Percentiles rank a stretch among this genome's conserved stretches.
phyloP scores from a whole-genome alignment of 441 rosid species.

The Cnidoscolus chayamansa region DNA sequence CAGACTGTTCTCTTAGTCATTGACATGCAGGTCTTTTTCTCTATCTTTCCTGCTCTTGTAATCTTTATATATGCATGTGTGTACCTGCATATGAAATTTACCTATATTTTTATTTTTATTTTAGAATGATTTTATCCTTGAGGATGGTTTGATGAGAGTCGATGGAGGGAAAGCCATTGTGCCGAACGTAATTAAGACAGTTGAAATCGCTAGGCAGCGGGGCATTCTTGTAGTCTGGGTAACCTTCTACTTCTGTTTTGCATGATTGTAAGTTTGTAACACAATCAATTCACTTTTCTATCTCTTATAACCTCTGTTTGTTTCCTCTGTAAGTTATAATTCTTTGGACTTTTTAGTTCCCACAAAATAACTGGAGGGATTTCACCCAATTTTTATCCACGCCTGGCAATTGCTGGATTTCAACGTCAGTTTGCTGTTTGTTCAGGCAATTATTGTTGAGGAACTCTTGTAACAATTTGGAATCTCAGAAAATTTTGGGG shows the following conservation, averaged over 20 bases:
- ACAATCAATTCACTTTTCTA: not conserved
- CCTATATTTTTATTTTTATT: conserved; percentile 6
- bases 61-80: not conserved
- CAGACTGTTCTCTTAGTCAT: conserved; percentile 74
- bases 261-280: not conserved
- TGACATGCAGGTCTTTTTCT: conserved; percentile 62
- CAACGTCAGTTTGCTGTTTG: not conserved
- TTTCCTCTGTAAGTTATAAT: conserved; percentile 15
- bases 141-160: conserved; percentile 45
- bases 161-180: conserved; percentile 65
- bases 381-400: not conserved
- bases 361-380: not conserved
- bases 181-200: conserved; percentile 60
- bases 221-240: conserved; percentile 76
- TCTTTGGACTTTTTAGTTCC: not conserved
- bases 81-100: not conserved
- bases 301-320: conserved; percentile 8
- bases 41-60: not conserved
- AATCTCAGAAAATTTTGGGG: not conserved
- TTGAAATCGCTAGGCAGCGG: conserved; percentile 68
- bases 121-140: conserved; percentile 66
- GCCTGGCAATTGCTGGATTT: not conserved
- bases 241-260: conserved; percentile 13
- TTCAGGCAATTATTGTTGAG: not conserved
- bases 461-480: not conserved